phyloP scores from a whole-genome alignment of 1,139 yeast genomes.

The Yamadazyma sp. region DNA sequence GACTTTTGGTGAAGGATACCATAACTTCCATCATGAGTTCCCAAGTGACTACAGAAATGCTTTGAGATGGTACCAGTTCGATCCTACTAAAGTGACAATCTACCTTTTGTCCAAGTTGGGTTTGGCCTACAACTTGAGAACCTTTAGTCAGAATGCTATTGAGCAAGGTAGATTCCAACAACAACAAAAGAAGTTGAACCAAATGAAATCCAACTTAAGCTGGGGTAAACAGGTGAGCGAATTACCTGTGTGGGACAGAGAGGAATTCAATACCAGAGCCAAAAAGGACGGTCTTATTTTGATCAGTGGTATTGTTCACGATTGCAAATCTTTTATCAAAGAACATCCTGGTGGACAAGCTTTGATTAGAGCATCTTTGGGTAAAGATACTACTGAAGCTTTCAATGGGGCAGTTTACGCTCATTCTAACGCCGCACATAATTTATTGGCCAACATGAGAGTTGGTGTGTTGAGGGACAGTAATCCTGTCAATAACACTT shows the following conservation, averaged over 20 bases:
- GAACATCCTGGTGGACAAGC: slow-evolving; percentile 99
- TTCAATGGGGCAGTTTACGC: slow-evolving; percentile 97
- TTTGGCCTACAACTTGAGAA: slow-evolving; percentile 85
- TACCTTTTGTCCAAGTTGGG: slow-evolving; percentile 75
- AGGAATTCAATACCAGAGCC: slow-evolving; percentile 72
- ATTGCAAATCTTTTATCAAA: slow-evolving; percentile 77
- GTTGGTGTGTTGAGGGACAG: slow-evolving; percentile 83
- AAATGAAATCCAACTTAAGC: slow-evolving; percentile 71
- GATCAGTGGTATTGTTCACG: slow-evolving; percentile 93
- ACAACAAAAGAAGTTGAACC: slow-evolving; percentile 91
- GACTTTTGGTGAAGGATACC: slow-evolving; percentile 98
- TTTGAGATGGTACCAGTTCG: slow-evolving; percentile 97
- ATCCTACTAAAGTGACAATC: slow-evolving; percentile 87
- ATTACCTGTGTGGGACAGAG: slow-evolving; percentile 90
- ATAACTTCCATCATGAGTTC: slow-evolving; percentile 98
- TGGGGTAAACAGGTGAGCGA: slow-evolving; percentile 91
- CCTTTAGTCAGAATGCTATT: slow-evolving; percentile 91
- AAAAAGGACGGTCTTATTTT: slow-evolving; percentile 62
- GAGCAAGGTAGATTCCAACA: slow-evolving; percentile 96
- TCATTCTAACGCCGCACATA: slow-evolving; percentile 97
- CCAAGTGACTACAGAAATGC: slow-evolving; percentile 99
- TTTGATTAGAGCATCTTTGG: slow-evolving; percentile 78
- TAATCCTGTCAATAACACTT: slow-evolving; percentile 53
- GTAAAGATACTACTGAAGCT: slow-evolving; percentile 96
- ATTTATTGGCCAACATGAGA: slow-evolving; percentile 92